phyloP scores from a whole-genome alignment of 352 stramenopile genomes.

The Phytopythium sindhum region DNA sequence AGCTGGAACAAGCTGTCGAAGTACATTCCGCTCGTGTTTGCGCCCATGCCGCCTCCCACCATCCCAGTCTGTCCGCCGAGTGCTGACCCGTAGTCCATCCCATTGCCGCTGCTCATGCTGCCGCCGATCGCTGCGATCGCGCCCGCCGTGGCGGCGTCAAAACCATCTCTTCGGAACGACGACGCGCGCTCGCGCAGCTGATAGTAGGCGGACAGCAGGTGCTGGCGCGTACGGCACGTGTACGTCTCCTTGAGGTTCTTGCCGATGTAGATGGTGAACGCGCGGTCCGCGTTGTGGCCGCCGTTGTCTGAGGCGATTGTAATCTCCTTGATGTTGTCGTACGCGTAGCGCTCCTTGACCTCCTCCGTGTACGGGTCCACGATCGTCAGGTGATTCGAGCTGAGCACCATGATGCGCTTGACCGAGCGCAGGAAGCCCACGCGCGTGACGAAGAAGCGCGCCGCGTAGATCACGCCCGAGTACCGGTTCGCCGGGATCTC shows the following conservation, averaged over 20 bases:
- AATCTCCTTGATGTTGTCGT: slow-evolving; percentile 88
- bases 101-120: slow-evolving; percentile 23
- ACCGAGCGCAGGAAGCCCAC: slow-evolving; percentile 77
- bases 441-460: slow-evolving; percentile 83
- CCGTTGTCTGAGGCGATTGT: slow-evolving; percentile 68
- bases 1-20: slow-evolving; percentile 87
- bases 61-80: not conserved
- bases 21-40: slow-evolving; percentile 64
- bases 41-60: slow-evolving; percentile 10
- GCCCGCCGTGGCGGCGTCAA: slow-evolving; percentile 43
- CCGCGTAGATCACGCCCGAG: slow-evolving; percentile 78
- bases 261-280: slow-evolving; percentile 82
- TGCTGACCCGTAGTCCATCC: slow-evolving; percentile 23
- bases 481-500: slow-evolving; percentile 65
- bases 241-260: slow-evolving; percentile 88
- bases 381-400: slow-evolving; percentile 75
- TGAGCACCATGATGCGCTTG: slow-evolving; percentile 79
- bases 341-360: slow-evolving; percentile 83
- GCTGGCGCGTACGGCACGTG: slow-evolving; percentile 76
- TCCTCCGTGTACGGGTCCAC: slow-evolving; percentile 84
- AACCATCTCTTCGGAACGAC: slow-evolving; percentile 58
- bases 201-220: slow-evolving; percentile 85
- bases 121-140: slow-evolving; percentile 36
- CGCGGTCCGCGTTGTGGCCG: slow-evolving; percentile 61
- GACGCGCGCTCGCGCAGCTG: slow-evolving; percentile 77